Evolutionary conservation across 345 rosid species (phyloP), one percentile per base, ranked within the genome.

Genomic region (Citrus glauca): DNA sequence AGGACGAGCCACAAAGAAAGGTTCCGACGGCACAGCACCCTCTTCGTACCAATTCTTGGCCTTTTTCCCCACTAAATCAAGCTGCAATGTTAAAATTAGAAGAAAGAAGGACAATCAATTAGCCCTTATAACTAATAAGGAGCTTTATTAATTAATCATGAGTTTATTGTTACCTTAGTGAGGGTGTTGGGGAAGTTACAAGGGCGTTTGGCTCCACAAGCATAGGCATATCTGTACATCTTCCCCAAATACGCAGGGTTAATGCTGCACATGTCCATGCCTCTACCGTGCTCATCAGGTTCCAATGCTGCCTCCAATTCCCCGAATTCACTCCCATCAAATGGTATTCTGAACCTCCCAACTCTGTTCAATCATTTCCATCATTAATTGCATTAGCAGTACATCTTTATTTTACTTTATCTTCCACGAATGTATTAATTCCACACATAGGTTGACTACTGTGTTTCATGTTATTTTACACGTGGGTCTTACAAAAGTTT

Each of bases 181-280:
- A 96, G 90, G 77, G 97, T 91, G 85, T 96, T 96, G 78, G 98
- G 99, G 86, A 96, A 96, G 71, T 96, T 90, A 69, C 99, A 93
- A 53, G 99, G 99, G 19, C 99, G 93, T 50, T 86, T 76, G 60
- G 99, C 99, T 42, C 98, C 98, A 74, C 99, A 95, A 6, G 98
- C 99, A 79, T 95, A 93, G 76, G 92, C 90, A 67, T 90, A 95
- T 82, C 99, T 87, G 25, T 95, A 91, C 48, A 89, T 88, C 77
- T 78, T 86, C 57, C 98, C 99, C 80, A 92, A 77, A 79, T 83
- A 77, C 30, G 83, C 81, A 48, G 94, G 99, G 86, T 95, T 95
- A 56, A 93, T 88, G 87, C 92, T 91, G 84, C 99, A 95, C 99
- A 95, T 93, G 73, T 95, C 99, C 96, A 95, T 91, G 25, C 96